Evolutionary conservation across 331 rosid species (phyloP), one percentile per base, ranked within the genome.

Genomic region (Malus hybrid): DNA sequence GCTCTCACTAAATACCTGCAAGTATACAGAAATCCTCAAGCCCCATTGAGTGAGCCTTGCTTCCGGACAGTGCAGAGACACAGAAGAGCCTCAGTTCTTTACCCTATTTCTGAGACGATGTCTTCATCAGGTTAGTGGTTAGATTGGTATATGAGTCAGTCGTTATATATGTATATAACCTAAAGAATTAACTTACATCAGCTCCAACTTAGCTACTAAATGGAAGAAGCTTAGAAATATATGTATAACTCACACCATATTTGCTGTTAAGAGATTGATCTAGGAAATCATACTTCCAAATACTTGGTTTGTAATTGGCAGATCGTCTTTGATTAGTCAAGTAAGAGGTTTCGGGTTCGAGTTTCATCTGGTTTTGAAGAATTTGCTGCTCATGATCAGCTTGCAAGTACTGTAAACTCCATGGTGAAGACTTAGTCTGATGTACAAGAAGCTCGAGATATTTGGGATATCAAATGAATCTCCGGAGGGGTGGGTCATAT

Each of bases 301-400:
- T 85, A 65, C 61, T 85, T 42, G 88, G 88, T 48, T 82, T 85
- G 68, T 90, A 90, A 81, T 90, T 88, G 66, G 87, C 88, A 15
- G 89, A 81, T 69, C 87, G 75, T 79, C 83, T 69, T 65, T 84
- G 64, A 20, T 71, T 50, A 3, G 28, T 44, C 5, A 46, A 67
- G 44, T 59, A 39, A 71, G 24, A 16, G 54, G 39, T 10, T 60
- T 72, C 42, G 24, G 84, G 46, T 1, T 75, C 10, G 2, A 3
- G 28, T 42, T 42, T 42, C 48, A 42, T 42, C 18, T 14, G 62
- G 67, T 19, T 50, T 20, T 48, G 61, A 7, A 20, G 55, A 16
- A 50, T 77, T 27, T 33, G 34, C 32, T 8, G 31, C 10, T 34
- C 36, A 60, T 7, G 63, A 19, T 13, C 50, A 48, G 59, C 66